Evolutionary conservation across 306 rosid genomes (phyloP).

Genomic region (Medicago lupulina): DNA sequence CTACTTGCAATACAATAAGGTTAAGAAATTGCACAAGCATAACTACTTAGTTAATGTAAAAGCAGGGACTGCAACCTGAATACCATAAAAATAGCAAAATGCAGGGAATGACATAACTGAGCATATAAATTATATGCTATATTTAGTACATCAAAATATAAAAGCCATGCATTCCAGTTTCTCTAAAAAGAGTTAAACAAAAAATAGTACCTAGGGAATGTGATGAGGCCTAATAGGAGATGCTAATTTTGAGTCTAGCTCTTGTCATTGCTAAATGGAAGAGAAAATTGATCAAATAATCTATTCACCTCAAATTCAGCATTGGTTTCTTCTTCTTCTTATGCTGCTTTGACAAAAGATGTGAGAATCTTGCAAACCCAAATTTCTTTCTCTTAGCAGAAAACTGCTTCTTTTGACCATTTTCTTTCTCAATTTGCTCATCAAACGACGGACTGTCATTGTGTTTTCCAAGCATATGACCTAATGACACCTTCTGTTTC

Average conservation of each 20-base stretch:
- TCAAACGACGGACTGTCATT: conserved; percentile 46
- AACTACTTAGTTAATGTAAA: conserved; percentile 1
- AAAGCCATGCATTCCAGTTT: background rate
- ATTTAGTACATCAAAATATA: background rate
- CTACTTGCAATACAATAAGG: background rate
- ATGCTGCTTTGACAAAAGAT: conserved; percentile 68
- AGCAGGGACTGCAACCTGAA: conserved; percentile 21
- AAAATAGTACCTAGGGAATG: background rate
- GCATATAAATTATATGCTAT: conserved; percentile 1
- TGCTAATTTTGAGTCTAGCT: background rate
- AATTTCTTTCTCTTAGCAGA: conserved; percentile 82
- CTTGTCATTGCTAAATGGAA: background rate
- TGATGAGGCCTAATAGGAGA: conserved; percentile 6
- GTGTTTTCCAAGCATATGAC: conserved; percentile 82
- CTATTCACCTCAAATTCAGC: conserved; percentile 63
- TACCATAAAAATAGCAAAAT: background rate
- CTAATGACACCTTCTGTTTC: conserved; percentile 74
- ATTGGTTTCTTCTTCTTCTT: conserved; percentile 55
- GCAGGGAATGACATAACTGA: background rate
- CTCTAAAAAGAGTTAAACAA: background rate
- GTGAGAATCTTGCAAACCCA: conserved; percentile 72
- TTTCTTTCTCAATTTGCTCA: conserved; percentile 57
- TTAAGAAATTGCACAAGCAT: background rate
- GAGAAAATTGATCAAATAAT: background rate
- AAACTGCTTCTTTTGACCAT: conserved; percentile 50